phyloP scores from a whole-genome alignment of 441 rosid species.

The Pelargonium fulgidum region DNA sequence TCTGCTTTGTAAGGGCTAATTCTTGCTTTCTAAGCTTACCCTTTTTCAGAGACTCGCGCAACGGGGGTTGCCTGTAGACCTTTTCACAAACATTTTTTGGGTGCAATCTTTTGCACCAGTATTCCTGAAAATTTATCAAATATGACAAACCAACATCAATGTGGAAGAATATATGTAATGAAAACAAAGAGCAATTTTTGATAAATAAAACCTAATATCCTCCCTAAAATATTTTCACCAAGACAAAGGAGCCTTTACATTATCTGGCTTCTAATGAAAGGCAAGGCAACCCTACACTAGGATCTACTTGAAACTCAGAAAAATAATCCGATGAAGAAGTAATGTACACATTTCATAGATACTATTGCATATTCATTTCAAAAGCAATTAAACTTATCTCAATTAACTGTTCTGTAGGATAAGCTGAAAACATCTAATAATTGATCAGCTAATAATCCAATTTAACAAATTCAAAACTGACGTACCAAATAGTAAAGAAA shows the following conservation, averaged over 20 bases:
- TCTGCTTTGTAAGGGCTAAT: slow-evolving; percentile 70
- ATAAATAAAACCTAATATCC: not conserved
- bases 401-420: not conserved
- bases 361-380: not conserved
- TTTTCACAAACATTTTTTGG: slow-evolving; percentile 94
- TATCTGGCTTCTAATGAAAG: not conserved
- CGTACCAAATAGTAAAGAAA: slow-evolving; percentile 4
- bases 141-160: slow-evolving; percentile 16
- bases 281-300: not conserved
- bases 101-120: slow-evolving; percentile 98
- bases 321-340: not conserved
- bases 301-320: not conserved
- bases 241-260: not conserved
- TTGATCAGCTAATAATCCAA: not conserved
- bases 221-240: not conserved
- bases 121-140: slow-evolving; percentile 55
- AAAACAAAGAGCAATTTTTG: slow-evolving; percentile 15
- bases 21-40: slow-evolving; percentile 91
- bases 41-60: slow-evolving; percentile 80
- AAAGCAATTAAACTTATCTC: slow-evolving; percentile 1
- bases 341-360: not conserved
- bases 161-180: slow-evolving; percentile 7
- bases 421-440: not conserved
- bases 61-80: slow-evolving; percentile 90
- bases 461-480: not conserved